A percentile compares a stretch with the other conserved stretches of the same genome.
These are phyloP conservation scores for Paramecium sexaurelia DNA, from an alignment of 73 alveolate species.

Conservation along the genomic window DNA sequence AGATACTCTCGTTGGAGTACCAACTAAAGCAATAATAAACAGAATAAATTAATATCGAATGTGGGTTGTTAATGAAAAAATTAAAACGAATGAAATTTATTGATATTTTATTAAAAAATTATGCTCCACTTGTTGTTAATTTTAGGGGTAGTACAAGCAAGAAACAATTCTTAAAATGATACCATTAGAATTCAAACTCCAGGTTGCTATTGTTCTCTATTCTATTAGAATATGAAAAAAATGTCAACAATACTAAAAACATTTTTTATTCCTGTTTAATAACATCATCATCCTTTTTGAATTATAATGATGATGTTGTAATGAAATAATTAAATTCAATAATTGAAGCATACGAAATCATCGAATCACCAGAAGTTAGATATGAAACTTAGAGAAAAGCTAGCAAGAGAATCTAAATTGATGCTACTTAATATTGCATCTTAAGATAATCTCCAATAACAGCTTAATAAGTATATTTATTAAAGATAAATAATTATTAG, in stretches of 20 bases:
- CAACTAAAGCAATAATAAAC: conserved; percentile 28
- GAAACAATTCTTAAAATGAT: neutral
- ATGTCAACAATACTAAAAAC: conserved; percentile 14
- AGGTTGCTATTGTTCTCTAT: neutral
- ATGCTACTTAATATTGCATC: neutral
- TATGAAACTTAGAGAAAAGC: neutral
- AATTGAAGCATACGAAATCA: neutral
- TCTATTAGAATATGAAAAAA: neutral
- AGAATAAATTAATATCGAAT: conserved; percentile 4
- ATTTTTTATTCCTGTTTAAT: conserved; percentile 40
- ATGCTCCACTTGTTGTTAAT: conserved; percentile 39
- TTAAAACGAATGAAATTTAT: neutral
- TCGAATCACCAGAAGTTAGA: neutral
- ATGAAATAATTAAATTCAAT: neutral
- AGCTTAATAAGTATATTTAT: neutral
- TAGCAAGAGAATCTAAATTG: conserved; percentile 33
- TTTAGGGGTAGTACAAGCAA: neutral
- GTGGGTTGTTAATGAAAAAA: conserved; percentile 14
- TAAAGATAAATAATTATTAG: neutral
- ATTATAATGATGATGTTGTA: neutral
- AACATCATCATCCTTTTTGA: neutral
- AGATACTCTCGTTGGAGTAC: neutral
- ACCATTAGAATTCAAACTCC: conserved; percentile 20
- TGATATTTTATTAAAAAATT: neutral
- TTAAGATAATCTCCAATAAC: neutral